Evolutionary conservation across 2,329 filamentous ascomycete species (phyloP), one percentile per base, ranked within the genome.

Genomic region (Monosporascus sp.): DNA sequence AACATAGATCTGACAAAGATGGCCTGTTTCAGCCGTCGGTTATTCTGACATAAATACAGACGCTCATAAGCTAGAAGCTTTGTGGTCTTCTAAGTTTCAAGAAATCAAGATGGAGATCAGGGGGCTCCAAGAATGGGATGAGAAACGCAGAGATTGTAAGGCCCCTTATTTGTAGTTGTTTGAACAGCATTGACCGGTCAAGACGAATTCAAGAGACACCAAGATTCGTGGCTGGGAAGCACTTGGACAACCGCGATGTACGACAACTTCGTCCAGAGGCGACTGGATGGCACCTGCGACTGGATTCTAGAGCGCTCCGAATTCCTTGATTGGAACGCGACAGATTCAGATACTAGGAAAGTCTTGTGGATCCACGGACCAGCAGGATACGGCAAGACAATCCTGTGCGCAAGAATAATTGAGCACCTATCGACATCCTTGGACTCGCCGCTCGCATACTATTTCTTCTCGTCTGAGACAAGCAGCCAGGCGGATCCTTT

Each of bases 381-480:
- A 24, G 52, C 64, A 26, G 65, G 69, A 0, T 70, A 66, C 17
- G 69, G 68, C 1, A 72, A 72, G 52, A 72, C 69, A 0, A 43
- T 71, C 1, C 54, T 71, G 0, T 66, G 66, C 50, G 62, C 70
- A 1, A 59, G 53, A 7, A 37, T 73, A 0, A 51, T 68, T 0
- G 45, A 70, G 11, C 38, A 67, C 35, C 16, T 72, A 0, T n/a
- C n/a, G n/a, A n/a, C n/a, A n/a, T n/a, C n/a, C n/a, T n/a, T n/a
- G n/a, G n/a, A 53, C 0, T 44, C 45, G 0, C 59, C 60, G 0
- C 31, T 68, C 0, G 62, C 60, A 0, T 58, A 68, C 41, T 72
- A 68, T 55, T 73, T 73, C 43, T 64, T 70, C n/a, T 68, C 68
- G 0, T 65, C 66, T 0, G 61, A 66, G 1, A 41, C 51, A 20